phyloP scores from a whole-genome alignment of 2,329 filamentous ascomycete species.

The Paecilomyces sp. region DNA sequence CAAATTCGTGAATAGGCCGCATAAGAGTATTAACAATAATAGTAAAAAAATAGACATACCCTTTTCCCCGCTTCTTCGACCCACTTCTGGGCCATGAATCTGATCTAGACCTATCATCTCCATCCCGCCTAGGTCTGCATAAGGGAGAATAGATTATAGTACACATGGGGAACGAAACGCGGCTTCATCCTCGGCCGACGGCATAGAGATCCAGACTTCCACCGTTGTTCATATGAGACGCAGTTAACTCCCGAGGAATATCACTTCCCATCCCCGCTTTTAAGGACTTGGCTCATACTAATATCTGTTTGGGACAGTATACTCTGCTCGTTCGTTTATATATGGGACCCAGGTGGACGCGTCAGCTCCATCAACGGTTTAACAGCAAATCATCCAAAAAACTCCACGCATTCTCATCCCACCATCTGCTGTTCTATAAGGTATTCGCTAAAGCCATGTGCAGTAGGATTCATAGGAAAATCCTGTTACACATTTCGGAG shows the following conservation, averaged over 20 bases:
- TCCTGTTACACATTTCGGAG: not conserved
- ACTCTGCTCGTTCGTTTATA: not conserved
- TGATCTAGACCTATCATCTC: not conserved
- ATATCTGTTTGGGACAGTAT: not conserved
- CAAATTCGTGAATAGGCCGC: not conserved
- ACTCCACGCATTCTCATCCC: not conserved
- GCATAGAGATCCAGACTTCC: not conserved
- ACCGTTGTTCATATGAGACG: not conserved
- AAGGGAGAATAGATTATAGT: not conserved
- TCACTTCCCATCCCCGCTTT: not conserved
- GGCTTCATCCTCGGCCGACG: not conserved
- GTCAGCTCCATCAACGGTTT: not conserved
- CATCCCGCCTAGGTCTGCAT: not conserved
- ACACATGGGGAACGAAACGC: not conserved
- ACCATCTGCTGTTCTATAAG: not conserved
- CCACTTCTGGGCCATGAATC: not conserved
- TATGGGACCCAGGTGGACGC: not conserved
- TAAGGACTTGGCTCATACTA: not conserved
- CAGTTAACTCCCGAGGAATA: not conserved
- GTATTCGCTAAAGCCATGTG: no score
- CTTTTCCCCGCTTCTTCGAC: not conserved
- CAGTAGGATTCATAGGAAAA: no score
- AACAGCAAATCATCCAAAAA: not conserved
- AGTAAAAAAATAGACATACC: not conserved
- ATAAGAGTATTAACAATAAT: not conserved